These are phyloP conservation scores for Teratosphaeria pseudoeucalypti DNA, from an alignment of 2,329 filamentous ascomycete genomes.

Conservation along the genomic window DNA sequence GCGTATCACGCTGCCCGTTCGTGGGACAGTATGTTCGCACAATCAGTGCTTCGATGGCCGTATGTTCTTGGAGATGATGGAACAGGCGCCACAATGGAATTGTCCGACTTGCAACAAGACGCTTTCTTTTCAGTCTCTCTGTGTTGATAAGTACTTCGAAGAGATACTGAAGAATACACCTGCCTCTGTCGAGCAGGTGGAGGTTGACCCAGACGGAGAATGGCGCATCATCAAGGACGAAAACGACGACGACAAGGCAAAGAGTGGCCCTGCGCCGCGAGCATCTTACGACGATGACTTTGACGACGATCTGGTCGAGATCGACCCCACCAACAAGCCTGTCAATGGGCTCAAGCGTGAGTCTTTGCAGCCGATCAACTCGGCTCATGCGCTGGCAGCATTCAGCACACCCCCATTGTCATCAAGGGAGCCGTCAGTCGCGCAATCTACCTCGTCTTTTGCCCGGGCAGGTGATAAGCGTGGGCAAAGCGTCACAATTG, in stretches of 20 bases:
- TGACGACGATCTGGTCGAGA: constrained; percentile 37
- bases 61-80: constrained; percentile 85
- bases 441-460: constrained; percentile 22
- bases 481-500: constrained; percentile 36
- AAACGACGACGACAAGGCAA: constrained; percentile 21
- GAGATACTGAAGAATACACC: constrained; percentile 72
- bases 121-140: constrained; percentile 69
- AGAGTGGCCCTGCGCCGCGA: constrained; percentile 4
- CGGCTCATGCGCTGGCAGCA: constrained; percentile 8
- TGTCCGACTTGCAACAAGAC: constrained; percentile 87
- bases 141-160: constrained; percentile 82
- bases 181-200: constrained; percentile 67
- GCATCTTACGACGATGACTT: constrained; percentile 30
- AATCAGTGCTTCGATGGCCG: constrained; percentile 91
- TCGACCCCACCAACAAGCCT: constrained; percentile 25
- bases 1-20: constrained; percentile 68
- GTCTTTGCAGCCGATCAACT: constrained; percentile 16
- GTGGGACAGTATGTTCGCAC: constrained; percentile 71
- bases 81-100: constrained; percentile 93
- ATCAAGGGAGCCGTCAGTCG: constrained; percentile 32
- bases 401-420: constrained; percentile 35
- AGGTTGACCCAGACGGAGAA: constrained; percentile 73
- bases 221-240: constrained; percentile 51
- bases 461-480: constrained; percentile 31
- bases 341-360: constrained; percentile 31